Percentiles rank a stretch among this genome's conserved stretches.
Evolutionary conservation across 495 filamentous ascomycete genomes (phyloP).

Genomic region (Rhizodiscina lignyota): DNA sequence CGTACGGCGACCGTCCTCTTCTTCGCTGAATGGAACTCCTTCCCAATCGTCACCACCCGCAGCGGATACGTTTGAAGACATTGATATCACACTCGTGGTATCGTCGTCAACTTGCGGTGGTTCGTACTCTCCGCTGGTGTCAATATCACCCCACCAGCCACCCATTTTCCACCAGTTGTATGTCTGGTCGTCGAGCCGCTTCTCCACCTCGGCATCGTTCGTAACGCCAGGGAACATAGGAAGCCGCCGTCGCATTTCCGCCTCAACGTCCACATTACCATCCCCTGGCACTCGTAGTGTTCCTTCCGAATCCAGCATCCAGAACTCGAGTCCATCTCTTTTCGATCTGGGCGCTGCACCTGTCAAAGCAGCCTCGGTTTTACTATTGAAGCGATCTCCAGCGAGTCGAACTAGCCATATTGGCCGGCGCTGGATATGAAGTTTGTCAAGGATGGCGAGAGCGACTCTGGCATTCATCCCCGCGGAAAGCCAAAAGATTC

Average conservation of each 20-base stretch:
- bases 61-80: slow-evolving; percentile 25
- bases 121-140: slow-evolving; percentile 56
- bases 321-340: slow-evolving; percentile 31
- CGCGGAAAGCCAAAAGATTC: slow-evolving; percentile 49
- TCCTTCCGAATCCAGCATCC: slow-evolving; percentile 39
- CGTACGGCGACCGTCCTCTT: slow-evolving; percentile 48
- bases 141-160: slow-evolving; percentile 68
- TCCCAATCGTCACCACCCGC: slow-evolving; percentile 25
- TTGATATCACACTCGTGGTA: slow-evolving; percentile 61
- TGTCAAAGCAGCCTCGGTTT: slow-evolving; percentile 11
- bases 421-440: slow-evolving; percentile 47
- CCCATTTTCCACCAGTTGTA: slow-evolving; percentile 68
- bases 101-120: slow-evolving; percentile 45
- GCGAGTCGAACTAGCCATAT: slow-evolving; percentile 41
- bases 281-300: slow-evolving; percentile 36
- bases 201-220: slow-evolving; percentile 30
- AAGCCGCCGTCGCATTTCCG: slow-evolving; percentile 46
- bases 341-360: no score
- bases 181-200: slow-evolving; percentile 50
- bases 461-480: slow-evolving; percentile 39
- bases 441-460: slow-evolving; percentile 34
- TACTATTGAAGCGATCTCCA: slow-evolving; percentile 17
- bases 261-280: slow-evolving; percentile 60
- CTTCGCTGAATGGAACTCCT: slow-evolving; percentile 15
- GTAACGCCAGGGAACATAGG: slow-evolving; percentile 7